Evolutionary conservation across 805 yeast species (phyloP), one percentile per base, ranked within the genome.

Genomic region (Limtongozyma cylindracea): DNA sequence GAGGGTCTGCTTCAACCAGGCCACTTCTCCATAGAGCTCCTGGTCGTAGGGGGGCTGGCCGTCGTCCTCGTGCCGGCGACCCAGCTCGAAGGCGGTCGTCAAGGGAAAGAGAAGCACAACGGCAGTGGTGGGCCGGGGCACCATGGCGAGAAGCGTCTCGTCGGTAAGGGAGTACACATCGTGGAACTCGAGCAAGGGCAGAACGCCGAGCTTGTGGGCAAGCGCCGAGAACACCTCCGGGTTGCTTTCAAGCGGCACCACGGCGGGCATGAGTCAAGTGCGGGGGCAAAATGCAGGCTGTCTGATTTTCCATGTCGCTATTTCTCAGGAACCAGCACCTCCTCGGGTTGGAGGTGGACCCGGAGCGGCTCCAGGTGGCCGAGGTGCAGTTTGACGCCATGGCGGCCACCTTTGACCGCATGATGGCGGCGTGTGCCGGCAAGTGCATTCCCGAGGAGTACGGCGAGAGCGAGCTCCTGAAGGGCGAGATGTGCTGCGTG

Each of bases 131-230:
- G 96, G 96, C 25, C 80, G 55, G 9, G 94, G 93, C 20, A 80
- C 44, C 31, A 82, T 70, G 5, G 70, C 63, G 18, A 82, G 44
- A 25, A 82, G 44, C n/a, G 73, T 91, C 1, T 70, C 67, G 26
- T 82, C 95, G 1, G 71, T 58, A n/a, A 84, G 44, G 0, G 94
- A 74, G 39, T 64, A 80, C 3, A 84, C 71, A 37, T 84, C 98
- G 24, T 60, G 64, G 43, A 78, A 84, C 20, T 51, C 54, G 9
- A 66, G 50, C 2, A 56, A 39, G 1, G 63, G 57, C 1, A 65
- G 39, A 4, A 82, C 48, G 0, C 95, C 95, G 19, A 88, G 39
- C 12, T 55, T 54, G 16, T 47, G 53, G 2, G 80, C 73, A 32
- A 78, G 66, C 1, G 49, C 49, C 6, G 72, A 61, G 47, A 84